These are phyloP conservation scores for Aspergillus floridensis DNA, from an alignment of 2,329 filamentous ascomycete genomes.

Conservation along the genomic window DNA sequence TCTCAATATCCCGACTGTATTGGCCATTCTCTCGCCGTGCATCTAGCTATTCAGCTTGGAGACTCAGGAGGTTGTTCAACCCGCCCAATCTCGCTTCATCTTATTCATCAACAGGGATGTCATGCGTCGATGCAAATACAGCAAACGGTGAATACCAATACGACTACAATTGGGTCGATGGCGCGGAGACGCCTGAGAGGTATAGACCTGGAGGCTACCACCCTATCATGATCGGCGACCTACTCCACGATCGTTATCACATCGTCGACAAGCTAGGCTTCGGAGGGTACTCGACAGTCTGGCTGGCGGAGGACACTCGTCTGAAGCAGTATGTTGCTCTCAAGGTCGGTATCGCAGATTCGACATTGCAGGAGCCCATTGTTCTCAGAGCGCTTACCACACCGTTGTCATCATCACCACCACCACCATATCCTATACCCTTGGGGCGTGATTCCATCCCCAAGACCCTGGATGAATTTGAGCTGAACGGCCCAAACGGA, in stretches of 20 bases:
- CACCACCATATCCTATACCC: background rate
- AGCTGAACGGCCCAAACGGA: constrained; percentile 25
- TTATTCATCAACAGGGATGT: too few relatives aligned
- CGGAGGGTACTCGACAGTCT: constrained; percentile 43
- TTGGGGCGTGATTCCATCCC: constrained; percentile 5
- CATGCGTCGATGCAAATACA: too few relatives aligned
- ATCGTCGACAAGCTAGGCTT: constrained; percentile 44
- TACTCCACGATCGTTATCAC: constrained; percentile 30
- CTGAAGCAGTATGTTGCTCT: constrained; percentile 27
- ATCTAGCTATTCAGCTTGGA: too few relatives aligned
- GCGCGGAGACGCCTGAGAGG: constrained; percentile 26
- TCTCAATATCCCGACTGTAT: too few relatives aligned
- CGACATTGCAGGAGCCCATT: constrained; percentile 14
- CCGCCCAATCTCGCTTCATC: too few relatives aligned
- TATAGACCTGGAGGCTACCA: constrained; percentile 31
- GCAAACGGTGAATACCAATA: background rate
- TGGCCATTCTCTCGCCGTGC: too few relatives aligned
- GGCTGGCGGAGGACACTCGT: constrained; percentile 37
- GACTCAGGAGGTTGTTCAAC: too few relatives aligned
- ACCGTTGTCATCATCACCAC: background rate
- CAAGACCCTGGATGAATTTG: constrained; percentile 23
- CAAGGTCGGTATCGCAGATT: constrained; percentile 23
- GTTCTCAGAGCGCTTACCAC: constrained; percentile 11
- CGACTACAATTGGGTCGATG: constrained; percentile 30
- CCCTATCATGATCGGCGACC: constrained; percentile 30